Evolutionary conservation across 2,329 filamentous ascomycete species (phyloP), one percentile per base, ranked within the genome.

Genomic region (Akanthomyces muscarius): DNA sequence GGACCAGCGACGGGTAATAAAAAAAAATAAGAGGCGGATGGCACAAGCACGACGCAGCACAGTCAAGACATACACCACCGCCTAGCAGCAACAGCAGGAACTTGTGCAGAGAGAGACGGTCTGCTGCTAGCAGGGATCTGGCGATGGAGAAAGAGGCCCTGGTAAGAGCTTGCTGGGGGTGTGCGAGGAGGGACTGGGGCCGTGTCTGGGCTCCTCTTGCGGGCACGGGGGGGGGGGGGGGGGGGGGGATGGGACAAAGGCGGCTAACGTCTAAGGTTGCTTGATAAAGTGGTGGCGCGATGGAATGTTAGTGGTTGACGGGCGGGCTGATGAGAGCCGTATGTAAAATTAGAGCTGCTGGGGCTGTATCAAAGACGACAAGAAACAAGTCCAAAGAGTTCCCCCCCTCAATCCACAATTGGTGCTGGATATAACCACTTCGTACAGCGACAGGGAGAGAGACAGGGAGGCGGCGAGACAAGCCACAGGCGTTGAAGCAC

Each of bases 281-380:
- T 71, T 77, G 74, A 77, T 73, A 79, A 30, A 30, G 28, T 30
- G 28, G 28, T 30, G 28, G 71, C 71, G 72, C 72, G 67, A 71
- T 71, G 73, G 71, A 72, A 71, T 77, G 74, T 77, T 72, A 79
- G 72, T 79, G 78, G 78, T 75, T 71, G 74, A 69, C 67, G 61
- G 42, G 42, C 28, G 28, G 69, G 66, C 72, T 52, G 36, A 23
- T 50, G 23, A 33, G 23, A 69, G 66, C 69, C 72, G 75, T 77
- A 77, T 16, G 3, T 79, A 76, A 80, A 78, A 80, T 78, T 77
- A 80, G 76, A 73, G 48, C 48, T 45, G 11, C 18, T 2, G 23
- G 58, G 48, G 38, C 28, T n/a, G 25, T 21, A 38, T 45, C 45
- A 42, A 25, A 52, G 8, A 14, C 21, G 30, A 44, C 30, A 5